Evolutionary conservation across 192 early-diverging fungal species (phyloP).

Genomic region (Umbelopsis ramanniana): DNA sequence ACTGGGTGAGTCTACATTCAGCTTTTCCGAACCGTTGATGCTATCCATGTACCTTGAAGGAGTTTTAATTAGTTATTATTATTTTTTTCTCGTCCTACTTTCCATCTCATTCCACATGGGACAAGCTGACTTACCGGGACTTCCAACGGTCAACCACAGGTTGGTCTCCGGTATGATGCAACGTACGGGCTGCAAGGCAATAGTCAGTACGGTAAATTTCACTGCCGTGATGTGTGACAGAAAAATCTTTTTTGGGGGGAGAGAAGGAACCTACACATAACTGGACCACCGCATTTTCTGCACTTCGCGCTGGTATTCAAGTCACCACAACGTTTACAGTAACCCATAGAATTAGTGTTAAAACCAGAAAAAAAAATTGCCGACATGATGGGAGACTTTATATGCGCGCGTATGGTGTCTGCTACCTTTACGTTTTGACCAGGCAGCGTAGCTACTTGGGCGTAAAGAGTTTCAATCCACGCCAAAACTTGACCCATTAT

Average conservation of each 20-base stretch:
- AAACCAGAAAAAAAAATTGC: background rate
- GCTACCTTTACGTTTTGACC: constrained; percentile 2
- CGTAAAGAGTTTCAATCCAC: constrained; percentile 4
- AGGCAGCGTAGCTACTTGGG: background rate
- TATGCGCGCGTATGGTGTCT: background rate
- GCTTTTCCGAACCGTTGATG: background rate
- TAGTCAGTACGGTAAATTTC: background rate
- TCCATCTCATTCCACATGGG: too few species aligned
- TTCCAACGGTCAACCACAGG: constrained; percentile 7
- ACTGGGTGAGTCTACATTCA: background rate
- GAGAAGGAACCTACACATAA: background rate
- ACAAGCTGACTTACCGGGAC: constrained; percentile 2
- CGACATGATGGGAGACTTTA: background rate
- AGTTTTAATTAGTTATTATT: constrained; percentile 9
- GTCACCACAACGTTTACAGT: constrained; percentile 12
- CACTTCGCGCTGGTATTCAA: background rate
- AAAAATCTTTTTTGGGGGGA: background rate
- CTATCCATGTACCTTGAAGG: constrained; percentile 9
- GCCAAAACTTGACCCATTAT: constrained; percentile 2
- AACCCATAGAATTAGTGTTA: background rate
- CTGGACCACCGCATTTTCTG: constrained; percentile 3
- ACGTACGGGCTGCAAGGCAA: background rate
- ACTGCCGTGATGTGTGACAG: background rate
- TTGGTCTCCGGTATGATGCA: constrained; percentile 4
- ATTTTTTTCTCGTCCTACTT: background rate